Base-by-base conservation (phyloP, 2,329 filamentous ascomycete genomes). In the Chaetomium strumarium region DNA sequence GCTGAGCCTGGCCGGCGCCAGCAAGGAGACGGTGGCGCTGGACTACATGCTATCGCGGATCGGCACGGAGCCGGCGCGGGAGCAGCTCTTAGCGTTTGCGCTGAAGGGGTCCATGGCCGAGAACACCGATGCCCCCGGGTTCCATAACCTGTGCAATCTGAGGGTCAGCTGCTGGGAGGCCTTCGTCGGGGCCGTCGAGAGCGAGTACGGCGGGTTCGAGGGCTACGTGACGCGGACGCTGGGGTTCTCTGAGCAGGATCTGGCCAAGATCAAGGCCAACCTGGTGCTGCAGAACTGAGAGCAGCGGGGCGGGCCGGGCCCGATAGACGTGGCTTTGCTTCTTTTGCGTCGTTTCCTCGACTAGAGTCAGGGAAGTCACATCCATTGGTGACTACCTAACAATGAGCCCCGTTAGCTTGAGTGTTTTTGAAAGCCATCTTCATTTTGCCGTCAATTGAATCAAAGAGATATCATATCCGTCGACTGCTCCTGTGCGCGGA, bases 41-140 rank as follows among this genome's bases (percentile, higher is more conserved):
- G 78, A 81, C 66, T 81, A 75, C 66, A 67, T 79, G 64, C 68
- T 81, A 29, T 79, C 77, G 10, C 71, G 78, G 29, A 70, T 81
- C 55, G 77, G 78, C 30, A 72, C 69, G 0, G 78, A 81, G 64
- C 72, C 72, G 24, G 75, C 72, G 7, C 74, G 77, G 17, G 70
- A 74, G 53, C 68, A 70, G 57, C 72, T 81, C 5, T 55, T 77
- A 12, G 60, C 64, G 5, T 74, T 73, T 49, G 71, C 75, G 12
- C 60, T 70, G 54, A 59, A 63, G 30, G 72, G 68, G 20, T 59
- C 71, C 1, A 67, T 69, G 8, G 64, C 68, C 16, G 59, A 62
- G 24, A 66, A 67, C 46, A 58, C 67, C 1, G 67, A 73, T 2
- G 67, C 69, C 31, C 74, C 76, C 0, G 77, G 77, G 2, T 77